Conservation (phyloP, 2,329 filamentous ascomycete species). For the Cordyceps fumosorosea region DNA sequence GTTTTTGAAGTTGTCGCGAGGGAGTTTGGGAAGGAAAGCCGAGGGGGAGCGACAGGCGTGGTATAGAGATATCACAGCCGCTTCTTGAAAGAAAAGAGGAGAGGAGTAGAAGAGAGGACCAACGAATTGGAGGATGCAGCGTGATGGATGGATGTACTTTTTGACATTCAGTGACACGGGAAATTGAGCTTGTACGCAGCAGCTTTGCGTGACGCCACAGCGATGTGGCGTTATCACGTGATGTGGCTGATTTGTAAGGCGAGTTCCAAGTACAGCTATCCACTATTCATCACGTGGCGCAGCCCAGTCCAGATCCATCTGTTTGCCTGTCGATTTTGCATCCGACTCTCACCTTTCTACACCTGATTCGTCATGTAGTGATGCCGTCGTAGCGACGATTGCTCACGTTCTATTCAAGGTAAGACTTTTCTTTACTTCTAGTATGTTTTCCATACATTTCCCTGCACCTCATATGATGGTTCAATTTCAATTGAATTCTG, state of each 20-base stretch:
- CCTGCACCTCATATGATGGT: constrained; percentile 27
- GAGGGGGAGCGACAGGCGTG: background rate
- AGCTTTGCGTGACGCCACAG: constrained; percentile 6
- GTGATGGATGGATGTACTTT: background rate
- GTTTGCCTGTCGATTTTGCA: too few relatives aligned
- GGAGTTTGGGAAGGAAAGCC: too few relatives aligned
- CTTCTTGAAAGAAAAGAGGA: background rate
- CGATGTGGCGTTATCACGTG: constrained; percentile 6
- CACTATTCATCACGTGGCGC: background rate
- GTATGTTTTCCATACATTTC: background rate
- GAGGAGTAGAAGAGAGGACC: background rate
- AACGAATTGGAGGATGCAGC: background rate
- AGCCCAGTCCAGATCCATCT: too few relatives aligned
- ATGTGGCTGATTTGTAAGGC: constrained; percentile 7
- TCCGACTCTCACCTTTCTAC: too few relatives aligned
- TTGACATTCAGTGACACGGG: background rate
- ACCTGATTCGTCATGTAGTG: too few relatives aligned
- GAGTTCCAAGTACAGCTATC: background rate
- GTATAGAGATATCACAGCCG: background rate
- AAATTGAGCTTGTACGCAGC: constrained; percentile 3
- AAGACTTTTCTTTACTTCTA: background rate
- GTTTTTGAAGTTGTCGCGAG: background rate
- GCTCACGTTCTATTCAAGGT: background rate
- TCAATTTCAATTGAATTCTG: constrained; percentile 39
- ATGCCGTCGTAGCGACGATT: background rate